Evolutionary conservation across 192 early-diverging fungal genomes (phyloP).

Genomic region (Phlyctochytrium arcticum): DNA sequence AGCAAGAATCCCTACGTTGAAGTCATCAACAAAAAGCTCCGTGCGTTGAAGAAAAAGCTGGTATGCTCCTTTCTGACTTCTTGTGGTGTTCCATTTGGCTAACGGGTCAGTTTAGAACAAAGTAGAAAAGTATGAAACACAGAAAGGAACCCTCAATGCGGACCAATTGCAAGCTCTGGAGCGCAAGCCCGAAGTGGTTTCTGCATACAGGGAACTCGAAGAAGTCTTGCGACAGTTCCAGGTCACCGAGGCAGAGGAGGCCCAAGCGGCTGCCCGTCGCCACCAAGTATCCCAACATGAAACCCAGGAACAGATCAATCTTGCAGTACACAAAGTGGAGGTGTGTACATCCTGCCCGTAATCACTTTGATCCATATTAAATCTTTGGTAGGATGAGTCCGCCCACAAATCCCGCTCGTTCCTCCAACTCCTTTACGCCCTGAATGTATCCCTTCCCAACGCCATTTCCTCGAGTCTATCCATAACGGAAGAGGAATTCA

Average conservation of each 20-base stretch:
- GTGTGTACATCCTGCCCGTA: neutral
- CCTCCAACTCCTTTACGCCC: conserved; percentile 10
- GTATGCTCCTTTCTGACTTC: conserved; percentile 8
- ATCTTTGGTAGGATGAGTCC: neutral
- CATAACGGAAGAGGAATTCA: conserved; percentile 20
- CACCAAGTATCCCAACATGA: neutral
- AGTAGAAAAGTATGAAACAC: conserved; percentile 41
- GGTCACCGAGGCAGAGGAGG: conserved; percentile 30
- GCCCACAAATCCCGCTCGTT: neutral
- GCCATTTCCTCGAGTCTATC: neutral
- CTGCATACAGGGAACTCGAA: conserved; percentile 43
- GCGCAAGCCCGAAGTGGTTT: conserved; percentile 38
- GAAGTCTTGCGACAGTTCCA: conserved; percentile 35
- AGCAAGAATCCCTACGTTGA: conserved; percentile 20
- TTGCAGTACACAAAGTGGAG: conserved; percentile 2
- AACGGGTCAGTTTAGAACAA: too few relatives aligned
- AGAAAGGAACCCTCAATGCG: conserved; percentile 31
- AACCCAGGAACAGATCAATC: neutral
- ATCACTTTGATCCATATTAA: neutral
- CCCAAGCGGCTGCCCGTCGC: neutral
- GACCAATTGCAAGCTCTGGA: conserved; percentile 45
- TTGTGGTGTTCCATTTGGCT: too few relatives aligned
- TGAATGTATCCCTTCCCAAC: conserved; percentile 11
- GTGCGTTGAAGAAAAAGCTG: conserved; percentile 31
- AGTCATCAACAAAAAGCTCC: conserved; percentile 33